Base-by-base conservation (phyloP, 1,139 yeast genomes). In the Suhomyces wounanorum region DNA sequence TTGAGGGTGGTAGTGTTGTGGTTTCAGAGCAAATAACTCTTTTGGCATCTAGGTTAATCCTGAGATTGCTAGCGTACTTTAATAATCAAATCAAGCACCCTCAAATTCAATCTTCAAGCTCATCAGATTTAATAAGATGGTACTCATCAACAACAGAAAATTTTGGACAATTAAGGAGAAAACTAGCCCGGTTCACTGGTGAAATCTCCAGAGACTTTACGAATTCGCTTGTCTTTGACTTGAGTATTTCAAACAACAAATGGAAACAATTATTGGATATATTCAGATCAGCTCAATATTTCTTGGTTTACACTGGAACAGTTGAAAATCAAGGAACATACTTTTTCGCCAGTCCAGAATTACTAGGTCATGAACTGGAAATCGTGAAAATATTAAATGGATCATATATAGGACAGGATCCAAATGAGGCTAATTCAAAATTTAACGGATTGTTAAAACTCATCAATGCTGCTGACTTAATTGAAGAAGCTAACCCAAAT, bases 1-100 rank as follows among this genome's bases (percentile, higher is more conserved):
- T 92, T 35, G 90, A 87, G 50, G 92, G 94, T n/a, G 95, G 96
- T 17, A 89, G 96, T 47, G 82, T 84, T 9, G 85, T 87, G 16
- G 85, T 92, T 45, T 96, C 97, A 0, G 85, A 83, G 55, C 92
- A 87, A 59, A 84, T 88, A 48, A 78, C 89, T 0, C 67, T 81
- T 10, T 68, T 91, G 47, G 84, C 91, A 0, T 76, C 85, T 45
- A 83, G 86, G 59, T 75, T 94, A 57, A 79, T 87, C 25, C 84
- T 83, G 35, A 77, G 96, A 53, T 70, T 94, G 43, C 79, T 84
- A 51, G 79, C 85, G 1, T 91, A 88, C 66, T 78, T 90, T 64
- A 84, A 83, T 53, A 80, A 84, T 52, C 97, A 91, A 62, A 78
- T 86, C 57, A 77, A 81, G 51, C 81, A 84, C 0, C 89, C 96